Percentiles rank a stretch among this genome's conserved stretches.
phyloP scores from a whole-genome alignment of 495 filamentous ascomycete species.

The Trichoderma asperelloides region DNA sequence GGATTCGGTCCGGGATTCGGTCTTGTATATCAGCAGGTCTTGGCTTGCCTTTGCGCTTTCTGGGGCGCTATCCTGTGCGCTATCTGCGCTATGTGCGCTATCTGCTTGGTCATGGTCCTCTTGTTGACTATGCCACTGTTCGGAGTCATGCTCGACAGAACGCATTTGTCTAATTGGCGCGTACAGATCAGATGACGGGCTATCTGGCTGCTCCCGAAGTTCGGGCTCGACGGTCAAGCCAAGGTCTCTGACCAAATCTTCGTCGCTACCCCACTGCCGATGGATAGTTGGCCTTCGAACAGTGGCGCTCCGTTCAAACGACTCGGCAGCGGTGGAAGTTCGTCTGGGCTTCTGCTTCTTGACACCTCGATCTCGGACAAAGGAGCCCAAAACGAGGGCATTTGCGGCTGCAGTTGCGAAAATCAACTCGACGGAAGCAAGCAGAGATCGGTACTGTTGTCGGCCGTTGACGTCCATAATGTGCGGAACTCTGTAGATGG shows the following conservation, averaged over 20 bases:
- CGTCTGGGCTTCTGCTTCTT: conserved; percentile 71
- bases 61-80: background rate
- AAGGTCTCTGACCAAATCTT: conserved; percentile 63
- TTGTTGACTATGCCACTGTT: background rate
- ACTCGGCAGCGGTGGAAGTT: conserved; percentile 35
- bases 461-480: conserved; percentile 53
- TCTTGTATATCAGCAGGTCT: background rate
- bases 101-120: background rate
- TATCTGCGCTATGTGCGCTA: background rate
- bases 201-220: conserved; percentile 33
- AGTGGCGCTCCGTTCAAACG: conserved; percentile 35
- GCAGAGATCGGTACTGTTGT: conserved; percentile 67
- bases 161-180: conserved; percentile 18
- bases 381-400: conserved; percentile 69
- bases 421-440: conserved; percentile 70
- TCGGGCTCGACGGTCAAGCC: conserved; percentile 59
- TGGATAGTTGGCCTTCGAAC: conserved; percentile 39
- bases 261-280: conserved; percentile 72
- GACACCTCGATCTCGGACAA: conserved; percentile 66
- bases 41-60: background rate
- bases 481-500: conserved; percentile 65
- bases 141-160: background rate
- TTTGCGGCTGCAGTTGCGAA: conserved; percentile 72
- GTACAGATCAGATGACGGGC: conserved; percentile 15
- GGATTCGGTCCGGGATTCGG: conserved; percentile 12